These are phyloP conservation scores for Trichosporon asahii DNA, from an alignment of 1,284 basidiomycete genomes.

Conservation along the genomic window DNA sequence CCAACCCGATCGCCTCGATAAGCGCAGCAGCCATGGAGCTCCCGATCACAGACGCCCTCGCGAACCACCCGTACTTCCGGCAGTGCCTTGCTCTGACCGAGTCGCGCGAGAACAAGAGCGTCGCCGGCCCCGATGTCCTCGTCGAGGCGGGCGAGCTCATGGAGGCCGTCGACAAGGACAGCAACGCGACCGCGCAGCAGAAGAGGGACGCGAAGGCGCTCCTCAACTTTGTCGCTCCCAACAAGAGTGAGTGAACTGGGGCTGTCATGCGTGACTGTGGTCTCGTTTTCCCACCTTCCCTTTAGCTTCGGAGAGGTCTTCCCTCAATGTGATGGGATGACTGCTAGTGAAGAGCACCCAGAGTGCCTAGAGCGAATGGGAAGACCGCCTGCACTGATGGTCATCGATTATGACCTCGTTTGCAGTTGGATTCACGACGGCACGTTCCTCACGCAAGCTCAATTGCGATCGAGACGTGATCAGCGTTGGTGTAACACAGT, in stretches of 20 bases:
- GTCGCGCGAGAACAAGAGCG: neutral
- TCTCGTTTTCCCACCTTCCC: too few species aligned
- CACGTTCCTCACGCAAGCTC: neutral
- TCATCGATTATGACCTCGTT: too few species aligned
- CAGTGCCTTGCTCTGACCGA: neutral
- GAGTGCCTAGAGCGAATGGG: too few species aligned
- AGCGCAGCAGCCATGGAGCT: neutral
- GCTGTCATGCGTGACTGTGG: too few species aligned
- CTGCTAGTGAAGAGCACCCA: too few species aligned
- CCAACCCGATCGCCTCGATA: neutral
- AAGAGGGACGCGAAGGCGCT: neutral
- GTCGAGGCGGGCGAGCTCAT: constrained; percentile 67
- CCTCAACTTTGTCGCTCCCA: neutral
- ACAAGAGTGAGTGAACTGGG: neutral
- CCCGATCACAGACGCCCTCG: constrained; percentile 2
- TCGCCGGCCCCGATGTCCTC: constrained; percentile 59
- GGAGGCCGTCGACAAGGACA: constrained; percentile 84
- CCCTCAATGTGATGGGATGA: too few species aligned
- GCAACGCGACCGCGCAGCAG: constrained; percentile 55
- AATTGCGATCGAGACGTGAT: neutral
- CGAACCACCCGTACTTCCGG: neutral
- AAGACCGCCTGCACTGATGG: too few species aligned
- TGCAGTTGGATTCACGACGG: too few species aligned
- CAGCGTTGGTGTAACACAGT: too few species aligned
- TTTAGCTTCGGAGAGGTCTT: neutral